Conservation (phyloP, 257 asterid genomes). For the Ilex aquifolium region DNA sequence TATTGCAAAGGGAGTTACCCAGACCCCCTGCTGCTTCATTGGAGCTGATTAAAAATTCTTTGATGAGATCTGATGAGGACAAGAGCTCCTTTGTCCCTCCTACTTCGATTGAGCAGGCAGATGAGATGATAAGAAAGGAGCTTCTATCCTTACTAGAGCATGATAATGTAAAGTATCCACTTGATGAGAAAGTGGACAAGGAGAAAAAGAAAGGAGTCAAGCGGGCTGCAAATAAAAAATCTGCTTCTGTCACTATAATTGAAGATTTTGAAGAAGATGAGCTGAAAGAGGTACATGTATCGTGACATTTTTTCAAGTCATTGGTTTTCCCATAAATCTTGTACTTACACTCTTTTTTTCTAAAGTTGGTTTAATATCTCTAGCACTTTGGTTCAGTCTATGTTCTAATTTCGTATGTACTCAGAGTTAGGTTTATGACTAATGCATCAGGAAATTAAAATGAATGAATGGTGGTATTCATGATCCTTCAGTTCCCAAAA, state of each 20-base stretch:
- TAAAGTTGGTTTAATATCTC: too few species aligned
- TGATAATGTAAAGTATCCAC: constrained; percentile 85
- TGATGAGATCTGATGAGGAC: constrained; percentile 71
- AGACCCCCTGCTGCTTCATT: constrained; percentile 84
- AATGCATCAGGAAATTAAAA: too few species aligned
- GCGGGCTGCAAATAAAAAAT: constrained; percentile 40
- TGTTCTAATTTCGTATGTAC: too few species aligned
- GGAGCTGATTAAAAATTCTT: constrained; percentile 65
- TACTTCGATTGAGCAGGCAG: constrained; percentile 87
- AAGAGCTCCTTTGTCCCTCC: constrained; percentile 97
- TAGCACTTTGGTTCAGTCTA: too few species aligned
- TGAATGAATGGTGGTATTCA: too few species aligned
- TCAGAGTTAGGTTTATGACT: too few species aligned
- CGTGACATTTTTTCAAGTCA: constrained; percentile 1
- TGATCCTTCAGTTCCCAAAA: too few species aligned
- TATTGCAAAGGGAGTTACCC: constrained; percentile 91
- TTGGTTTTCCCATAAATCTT: background rate
- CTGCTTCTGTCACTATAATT: constrained; percentile 47
- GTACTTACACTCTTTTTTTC: too few species aligned
- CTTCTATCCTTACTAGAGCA: constrained; percentile 83
- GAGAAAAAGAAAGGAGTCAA: constrained; percentile 81
- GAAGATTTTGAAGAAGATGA: constrained; percentile 81
- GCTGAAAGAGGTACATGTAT: constrained; percentile 63
- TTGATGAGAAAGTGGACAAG: constrained; percentile 61
- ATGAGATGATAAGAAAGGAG: constrained; percentile 80